These are phyloP conservation scores for Datura wrightii DNA, from an alignment of 257 asterid species.

Conservation along the genomic window DNA sequence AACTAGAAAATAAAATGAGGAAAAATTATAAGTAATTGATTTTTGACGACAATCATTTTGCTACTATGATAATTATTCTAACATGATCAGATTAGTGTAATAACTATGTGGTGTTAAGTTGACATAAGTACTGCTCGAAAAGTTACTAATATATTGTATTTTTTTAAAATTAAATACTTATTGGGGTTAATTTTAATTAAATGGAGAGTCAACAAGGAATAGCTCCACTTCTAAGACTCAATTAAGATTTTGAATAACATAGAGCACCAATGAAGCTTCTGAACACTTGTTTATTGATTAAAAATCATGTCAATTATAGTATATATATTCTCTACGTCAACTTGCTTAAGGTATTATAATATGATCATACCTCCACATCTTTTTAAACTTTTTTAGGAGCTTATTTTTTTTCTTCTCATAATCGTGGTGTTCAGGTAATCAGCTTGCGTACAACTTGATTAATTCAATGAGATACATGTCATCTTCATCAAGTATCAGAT, in stretches of 20 bases:
- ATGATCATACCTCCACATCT: neutral
- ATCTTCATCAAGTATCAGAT: no score
- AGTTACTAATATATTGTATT: neutral
- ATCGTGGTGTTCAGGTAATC: no score
- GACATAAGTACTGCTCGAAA: neutral
- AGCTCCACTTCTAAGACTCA: neutral
- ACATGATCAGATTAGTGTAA: no score
- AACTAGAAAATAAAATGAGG: no score
- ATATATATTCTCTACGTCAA: neutral
- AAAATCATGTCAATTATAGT: neutral
- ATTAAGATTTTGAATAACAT: neutral
- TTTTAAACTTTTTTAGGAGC: neutral
- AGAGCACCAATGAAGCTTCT: neutral
- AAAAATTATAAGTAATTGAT: no score
- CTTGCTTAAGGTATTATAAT: neutral
- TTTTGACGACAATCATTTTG: no score
- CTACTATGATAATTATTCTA: no score
- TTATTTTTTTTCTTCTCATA: neutral
- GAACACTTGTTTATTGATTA: neutral
- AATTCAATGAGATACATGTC: no score
- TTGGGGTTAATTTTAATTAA: neutral
- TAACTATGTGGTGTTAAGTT: neutral
- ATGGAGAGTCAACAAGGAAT: constrained; percentile 17
- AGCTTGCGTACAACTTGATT: no score
- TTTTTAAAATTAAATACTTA: neutral